Conservation (phyloP, 164 flowering plant genomes). For the Nymphaea thermarum region DNA sequence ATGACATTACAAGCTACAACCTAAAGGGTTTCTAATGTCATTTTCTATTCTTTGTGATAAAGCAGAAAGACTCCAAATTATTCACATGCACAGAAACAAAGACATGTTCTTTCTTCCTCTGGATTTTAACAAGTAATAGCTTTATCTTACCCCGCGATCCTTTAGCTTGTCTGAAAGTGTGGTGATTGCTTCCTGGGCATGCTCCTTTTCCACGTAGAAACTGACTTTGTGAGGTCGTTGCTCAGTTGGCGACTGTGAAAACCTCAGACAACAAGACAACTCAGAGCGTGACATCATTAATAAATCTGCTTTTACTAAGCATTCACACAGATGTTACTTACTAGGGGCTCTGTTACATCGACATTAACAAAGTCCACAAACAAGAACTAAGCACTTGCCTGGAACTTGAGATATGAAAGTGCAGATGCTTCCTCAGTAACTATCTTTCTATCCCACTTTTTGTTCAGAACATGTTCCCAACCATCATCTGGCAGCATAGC, state of each 20-base stretch:
- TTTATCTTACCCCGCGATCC: conserved; percentile 63
- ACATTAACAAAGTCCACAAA: not conserved
- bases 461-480: conserved; percentile 67
- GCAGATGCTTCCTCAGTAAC: conserved; percentile 71
- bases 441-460: conserved; percentile 71
- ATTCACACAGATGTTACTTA: no score
- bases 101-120: no score
- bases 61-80: no score
- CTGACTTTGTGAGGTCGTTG: conserved; percentile 91
- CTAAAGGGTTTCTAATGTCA: no score
- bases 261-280: not conserved
- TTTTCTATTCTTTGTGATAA: no score
- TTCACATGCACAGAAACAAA: no score
- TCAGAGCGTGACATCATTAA: no score
- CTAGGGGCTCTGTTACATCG: not conserved
- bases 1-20: no score
- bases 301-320: no score
- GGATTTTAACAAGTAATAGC: no score
- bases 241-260: conserved; percentile 76
- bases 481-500: conserved; percentile 82
- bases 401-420: conserved; percentile 69
- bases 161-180: conserved; percentile 40
- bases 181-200: conserved; percentile 59
- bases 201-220: conserved; percentile 71
- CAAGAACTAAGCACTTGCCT: conserved; percentile 30